These are phyloP conservation scores for Grifola frondosa DNA, from an alignment of 1,284 basidiomycete species.

Conservation along the genomic window DNA sequence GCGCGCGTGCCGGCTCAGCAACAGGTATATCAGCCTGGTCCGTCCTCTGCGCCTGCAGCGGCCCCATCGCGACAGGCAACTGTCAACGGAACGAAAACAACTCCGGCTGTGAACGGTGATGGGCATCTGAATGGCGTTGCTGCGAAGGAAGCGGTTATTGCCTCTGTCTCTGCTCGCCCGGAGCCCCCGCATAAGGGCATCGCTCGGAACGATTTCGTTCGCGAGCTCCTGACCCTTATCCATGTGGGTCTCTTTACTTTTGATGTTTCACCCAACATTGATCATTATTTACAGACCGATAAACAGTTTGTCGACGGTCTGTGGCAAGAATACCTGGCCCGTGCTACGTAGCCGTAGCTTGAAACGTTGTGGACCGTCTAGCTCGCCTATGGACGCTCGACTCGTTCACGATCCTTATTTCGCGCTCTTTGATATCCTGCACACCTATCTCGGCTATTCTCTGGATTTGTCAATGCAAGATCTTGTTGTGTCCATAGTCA, in stretches of 20 bases:
- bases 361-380: no score
- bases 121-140: constrained; percentile 12
- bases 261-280: no score
- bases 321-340: constrained; percentile 21
- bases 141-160: constrained; percentile 31
- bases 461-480: no score
- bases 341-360: constrained; percentile 2
- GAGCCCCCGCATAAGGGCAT: constrained; percentile 23
- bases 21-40: constrained; percentile 7
- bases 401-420: no score
- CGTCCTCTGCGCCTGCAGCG: constrained; percentile 10
- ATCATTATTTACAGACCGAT: constrained; percentile 18
- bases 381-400: no score
- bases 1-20: constrained; percentile 18
- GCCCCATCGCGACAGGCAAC: constrained; percentile 8
- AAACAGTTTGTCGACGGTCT: constrained; percentile 24
- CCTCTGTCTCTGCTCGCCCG: constrained; percentile 25
- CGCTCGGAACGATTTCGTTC: constrained; percentile 63
- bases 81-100: constrained; percentile 1
- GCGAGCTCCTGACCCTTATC: constrained; percentile 65
- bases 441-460: no score
- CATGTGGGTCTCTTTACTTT: constrained; percentile 48
- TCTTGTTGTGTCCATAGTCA: no score
- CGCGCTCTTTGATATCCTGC: no score
- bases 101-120: constrained; percentile 8